Percentiles rank a stretch among this genome's conserved stretches.
phyloP scores from a whole-genome alignment of 768 basidiomycete species.

The Boletus rubroflammeus region DNA sequence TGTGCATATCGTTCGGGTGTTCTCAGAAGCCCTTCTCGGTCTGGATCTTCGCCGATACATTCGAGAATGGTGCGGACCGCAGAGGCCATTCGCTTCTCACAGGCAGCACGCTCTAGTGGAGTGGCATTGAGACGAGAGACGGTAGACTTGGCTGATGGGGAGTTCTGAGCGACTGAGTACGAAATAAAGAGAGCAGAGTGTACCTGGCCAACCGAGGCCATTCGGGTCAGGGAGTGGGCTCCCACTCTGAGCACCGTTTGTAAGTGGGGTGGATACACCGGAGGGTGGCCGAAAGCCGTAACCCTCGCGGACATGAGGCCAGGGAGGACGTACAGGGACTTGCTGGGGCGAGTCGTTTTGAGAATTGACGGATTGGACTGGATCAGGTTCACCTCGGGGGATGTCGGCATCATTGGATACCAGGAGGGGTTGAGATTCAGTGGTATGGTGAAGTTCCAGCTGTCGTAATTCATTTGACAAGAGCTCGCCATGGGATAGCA shows the following conservation, averaged over 20 bases:
- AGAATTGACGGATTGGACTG: neutral
- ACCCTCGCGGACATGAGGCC: conserved; percentile 58
- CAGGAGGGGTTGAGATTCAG: conserved; percentile 1
- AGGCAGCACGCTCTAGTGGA: conserved; percentile 61
- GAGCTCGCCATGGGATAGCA: conserved; percentile 35
- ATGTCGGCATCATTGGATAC: conserved; percentile 9
- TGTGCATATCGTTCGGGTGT: conserved; percentile 97
- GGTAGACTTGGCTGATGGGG: conserved; percentile 76
- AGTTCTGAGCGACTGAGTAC: conserved; percentile 11
- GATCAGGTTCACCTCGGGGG: conserved; percentile 2
- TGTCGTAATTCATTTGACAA: conserved; percentile 47
- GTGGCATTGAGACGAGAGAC: conserved; percentile 80
- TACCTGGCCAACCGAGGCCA: conserved; percentile 93
- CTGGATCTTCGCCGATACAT: conserved; percentile 97
- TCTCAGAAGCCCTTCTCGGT: conserved; percentile 85
- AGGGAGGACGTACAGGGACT: conserved; percentile 16
- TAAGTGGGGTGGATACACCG: conserved; percentile 60
- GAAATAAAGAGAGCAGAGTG: conserved; percentile 19
- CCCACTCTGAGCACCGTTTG: conserved; percentile 21
- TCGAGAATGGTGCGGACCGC: conserved; percentile 93
- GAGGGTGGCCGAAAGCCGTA: conserved; percentile 79
- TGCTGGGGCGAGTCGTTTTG: conserved; percentile 15
- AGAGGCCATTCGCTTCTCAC: conserved; percentile 72
- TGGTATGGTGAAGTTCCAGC: conserved; percentile 36
- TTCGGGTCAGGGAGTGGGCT: conserved; percentile 50